These are phyloP conservation scores for Syncephalastrum monosporum DNA, from an alignment of 371 early-diverging fungal genomes.

Conservation along the genomic window DNA sequence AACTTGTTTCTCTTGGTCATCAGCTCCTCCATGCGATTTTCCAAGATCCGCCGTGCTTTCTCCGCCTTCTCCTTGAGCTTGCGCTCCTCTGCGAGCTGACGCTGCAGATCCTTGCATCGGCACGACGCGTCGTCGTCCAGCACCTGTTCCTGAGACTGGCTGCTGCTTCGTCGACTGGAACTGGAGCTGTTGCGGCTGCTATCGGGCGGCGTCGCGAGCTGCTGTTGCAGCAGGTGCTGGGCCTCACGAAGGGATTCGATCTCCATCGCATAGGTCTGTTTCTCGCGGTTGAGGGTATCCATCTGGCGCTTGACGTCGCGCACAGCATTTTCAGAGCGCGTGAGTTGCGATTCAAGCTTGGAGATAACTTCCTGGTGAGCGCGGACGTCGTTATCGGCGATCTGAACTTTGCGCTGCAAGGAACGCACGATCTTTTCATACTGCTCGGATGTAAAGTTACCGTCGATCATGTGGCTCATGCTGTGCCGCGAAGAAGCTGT, in stretches of 20 bases:
- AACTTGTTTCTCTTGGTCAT: constrained; percentile 54
- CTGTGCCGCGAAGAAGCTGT: constrained; percentile 8
- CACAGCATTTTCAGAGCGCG: constrained; percentile 38
- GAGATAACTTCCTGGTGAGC: constrained; percentile 46
- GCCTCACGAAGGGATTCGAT: constrained; percentile 41
- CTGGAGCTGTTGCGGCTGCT: neutral
- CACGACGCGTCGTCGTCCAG: constrained; percentile 8
- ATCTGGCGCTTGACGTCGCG: constrained; percentile 41
- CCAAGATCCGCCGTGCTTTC: constrained; percentile 45
- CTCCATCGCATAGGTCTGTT: constrained; percentile 37
- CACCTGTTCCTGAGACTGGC: too few species aligned
- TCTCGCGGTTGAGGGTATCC: constrained; percentile 38
- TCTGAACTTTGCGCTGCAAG: constrained; percentile 42
- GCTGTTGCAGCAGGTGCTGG: constrained; percentile 22
- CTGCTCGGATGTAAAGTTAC: constrained; percentile 37
- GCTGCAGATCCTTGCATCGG: constrained; percentile 27
- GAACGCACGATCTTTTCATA: constrained; percentile 49
- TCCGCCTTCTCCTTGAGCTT: constrained; percentile 49
- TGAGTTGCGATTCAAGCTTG: constrained; percentile 40
- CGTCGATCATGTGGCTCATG: constrained; percentile 12
- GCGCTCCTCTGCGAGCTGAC: constrained; percentile 32
- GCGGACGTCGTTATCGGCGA: constrained; percentile 38
- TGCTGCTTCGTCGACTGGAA: too few species aligned
- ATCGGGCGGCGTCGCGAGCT: constrained; percentile 8
- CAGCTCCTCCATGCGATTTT: constrained; percentile 48